phyloP scores from a whole-genome alignment of 2,329 filamentous ascomycete genomes.

The Coniochaeta prunicola region DNA sequence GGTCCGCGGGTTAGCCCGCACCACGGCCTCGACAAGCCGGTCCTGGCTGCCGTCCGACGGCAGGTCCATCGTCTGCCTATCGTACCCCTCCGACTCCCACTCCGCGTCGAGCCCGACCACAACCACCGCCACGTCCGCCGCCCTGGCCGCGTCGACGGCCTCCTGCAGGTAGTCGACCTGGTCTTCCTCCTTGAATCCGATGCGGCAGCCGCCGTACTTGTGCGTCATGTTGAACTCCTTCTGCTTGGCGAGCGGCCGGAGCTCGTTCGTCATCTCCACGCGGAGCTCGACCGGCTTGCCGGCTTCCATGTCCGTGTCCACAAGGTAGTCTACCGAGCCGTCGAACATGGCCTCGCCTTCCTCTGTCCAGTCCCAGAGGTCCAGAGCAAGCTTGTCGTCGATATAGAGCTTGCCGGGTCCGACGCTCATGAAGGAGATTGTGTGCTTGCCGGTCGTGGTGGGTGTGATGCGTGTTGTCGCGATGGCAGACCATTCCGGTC shows the following conservation, averaged over 20 bases:
- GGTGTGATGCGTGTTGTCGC: conserved; percentile 55
- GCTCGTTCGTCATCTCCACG: conserved; percentile 60
- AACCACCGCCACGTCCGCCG: conserved; percentile 60
- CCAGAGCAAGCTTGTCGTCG: conserved; percentile 50
- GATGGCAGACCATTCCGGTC: conserved; percentile 57
- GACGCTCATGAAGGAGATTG: conserved; percentile 60
- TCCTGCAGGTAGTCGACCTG: conserved; percentile 55
- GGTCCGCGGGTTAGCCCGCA: conserved; percentile 56
- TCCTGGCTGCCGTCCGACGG: conserved; percentile 52
- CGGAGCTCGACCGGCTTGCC: conserved; percentile 53
- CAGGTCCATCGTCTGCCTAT: conserved; percentile 54
- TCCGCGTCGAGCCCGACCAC: conserved; percentile 65
- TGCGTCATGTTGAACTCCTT: conserved; percentile 49
- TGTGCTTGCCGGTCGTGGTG: conserved; percentile 52
- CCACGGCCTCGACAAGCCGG: conserved; percentile 54
- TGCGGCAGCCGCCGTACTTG: conserved; percentile 63
- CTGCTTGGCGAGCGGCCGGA: conserved; percentile 54
- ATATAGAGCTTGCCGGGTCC: conserved; percentile 56
- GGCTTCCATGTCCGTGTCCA: conserved; percentile 52
- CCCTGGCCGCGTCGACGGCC: conserved; percentile 53
- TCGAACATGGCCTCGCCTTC: conserved; percentile 67
- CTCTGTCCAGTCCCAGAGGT: conserved; percentile 64
- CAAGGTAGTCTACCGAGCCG: conserved; percentile 56
- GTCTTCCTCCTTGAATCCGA: conserved; percentile 63
- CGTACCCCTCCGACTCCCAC: conserved; percentile 71